Percentiles rank a stretch among this genome's conserved stretches.
These are phyloP conservation scores for Dictyostelium firmibasis DNA, from an alignment of 78 protist species.

Conservation along the genomic window DNA sequence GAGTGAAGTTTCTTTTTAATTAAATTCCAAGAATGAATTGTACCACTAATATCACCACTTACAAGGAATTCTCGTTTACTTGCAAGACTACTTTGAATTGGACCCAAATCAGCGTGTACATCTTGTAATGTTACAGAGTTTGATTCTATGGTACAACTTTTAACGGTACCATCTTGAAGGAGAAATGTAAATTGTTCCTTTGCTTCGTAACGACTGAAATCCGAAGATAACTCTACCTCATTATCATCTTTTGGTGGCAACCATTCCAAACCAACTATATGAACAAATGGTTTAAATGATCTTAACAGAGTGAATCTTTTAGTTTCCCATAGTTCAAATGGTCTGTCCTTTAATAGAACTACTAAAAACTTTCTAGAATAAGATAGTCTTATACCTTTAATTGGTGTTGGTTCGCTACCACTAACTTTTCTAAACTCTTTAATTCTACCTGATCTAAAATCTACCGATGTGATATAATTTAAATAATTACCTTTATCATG, in stretches of 20 bases:
- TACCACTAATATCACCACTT: conserved; percentile 40
- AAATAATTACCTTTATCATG: background rate
- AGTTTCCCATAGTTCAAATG: conserved; percentile 77
- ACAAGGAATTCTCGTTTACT: conserved; percentile 52
- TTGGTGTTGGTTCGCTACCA: conserved; percentile 23
- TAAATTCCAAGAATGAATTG: conserved; percentile 29
- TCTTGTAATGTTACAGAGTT: conserved; percentile 53
- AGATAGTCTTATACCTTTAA: conserved; percentile 57
- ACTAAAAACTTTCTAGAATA: conserved; percentile 47
- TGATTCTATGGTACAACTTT: conserved; percentile 46
- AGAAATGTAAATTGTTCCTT: conserved; percentile 69
- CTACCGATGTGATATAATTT: conserved; percentile 39
- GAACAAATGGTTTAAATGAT: conserved; percentile 34
- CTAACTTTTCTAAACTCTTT: conserved; percentile 56
- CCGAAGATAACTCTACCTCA: conserved; percentile 35
- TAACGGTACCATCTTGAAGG: background rate
- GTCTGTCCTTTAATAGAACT: conserved; percentile 44
- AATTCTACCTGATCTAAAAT: conserved; percentile 60
- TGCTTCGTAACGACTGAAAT: conserved; percentile 13
- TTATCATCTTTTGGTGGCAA: conserved; percentile 26
- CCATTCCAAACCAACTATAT: conserved; percentile 60
- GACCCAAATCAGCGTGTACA: conserved; percentile 11
- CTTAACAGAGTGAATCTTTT: conserved; percentile 50
- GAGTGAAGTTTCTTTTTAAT: background rate
- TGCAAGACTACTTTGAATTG: background rate